These are phyloP conservation scores for Penstemon barbatus DNA, from an alignment of 257 asterid genomes.

Conservation along the genomic window DNA sequence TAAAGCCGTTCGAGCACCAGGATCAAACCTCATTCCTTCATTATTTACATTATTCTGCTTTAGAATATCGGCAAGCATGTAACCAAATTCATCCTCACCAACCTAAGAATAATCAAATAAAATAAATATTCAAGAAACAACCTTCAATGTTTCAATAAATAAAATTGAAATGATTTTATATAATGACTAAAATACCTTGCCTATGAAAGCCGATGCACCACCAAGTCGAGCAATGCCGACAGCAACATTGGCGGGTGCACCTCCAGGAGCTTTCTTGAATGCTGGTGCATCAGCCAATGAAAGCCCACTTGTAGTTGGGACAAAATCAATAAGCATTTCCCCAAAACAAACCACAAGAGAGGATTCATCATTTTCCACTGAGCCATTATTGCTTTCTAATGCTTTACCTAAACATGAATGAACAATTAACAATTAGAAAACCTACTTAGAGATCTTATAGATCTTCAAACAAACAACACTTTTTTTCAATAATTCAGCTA, in stretches of 20 bases:
- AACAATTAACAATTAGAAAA: slow-evolving; percentile 20
- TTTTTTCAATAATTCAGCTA: slow-evolving; percentile 1
- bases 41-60: slow-evolving; percentile 87
- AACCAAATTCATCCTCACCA: slow-evolving; percentile 98
- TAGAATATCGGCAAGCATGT: slow-evolving; percentile 91
- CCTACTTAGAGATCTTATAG: slow-evolving; percentile 7
- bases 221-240: slow-evolving; percentile 99
- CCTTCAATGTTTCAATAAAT: neutral
- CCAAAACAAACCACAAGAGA: slow-evolving; percentile 93
- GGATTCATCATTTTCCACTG: slow-evolving; percentile 53
- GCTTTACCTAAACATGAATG: slow-evolving; percentile 51
- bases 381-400: slow-evolving; percentile 47
- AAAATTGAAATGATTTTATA: slow-evolving; percentile 4
- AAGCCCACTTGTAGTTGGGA: slow-evolving; percentile 85
- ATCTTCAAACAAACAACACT: slow-evolving; percentile 13
- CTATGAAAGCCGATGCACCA: slow-evolving; percentile 92
- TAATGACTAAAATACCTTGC: slow-evolving; percentile 56
- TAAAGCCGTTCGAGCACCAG: slow-evolving; percentile 97
- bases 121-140: slow-evolving; percentile 5
- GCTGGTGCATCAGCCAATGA: slow-evolving; percentile 94
- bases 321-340: slow-evolving; percentile 97
- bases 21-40: slow-evolving; percentile 92
- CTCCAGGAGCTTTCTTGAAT: slow-evolving; percentile 96
- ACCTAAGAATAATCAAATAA: slow-evolving; percentile 50
- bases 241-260: slow-evolving; percentile 99